These are phyloP conservation scores for Lasiodiplodia citricola DNA, from an alignment of 2,329 filamentous ascomycete genomes.

Conservation along the genomic window DNA sequence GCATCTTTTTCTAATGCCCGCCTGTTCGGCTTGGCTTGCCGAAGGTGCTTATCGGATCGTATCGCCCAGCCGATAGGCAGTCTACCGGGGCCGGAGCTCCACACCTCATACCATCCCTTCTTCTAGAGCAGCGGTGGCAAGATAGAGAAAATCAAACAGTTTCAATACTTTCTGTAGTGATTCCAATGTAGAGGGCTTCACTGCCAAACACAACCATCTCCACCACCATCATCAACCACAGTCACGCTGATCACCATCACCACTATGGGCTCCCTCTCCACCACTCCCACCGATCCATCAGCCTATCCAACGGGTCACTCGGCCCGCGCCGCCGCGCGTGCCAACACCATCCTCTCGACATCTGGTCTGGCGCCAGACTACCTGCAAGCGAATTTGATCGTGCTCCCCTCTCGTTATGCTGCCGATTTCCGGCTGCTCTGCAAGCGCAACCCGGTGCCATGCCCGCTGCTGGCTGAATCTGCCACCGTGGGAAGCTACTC, in stretches of 20 bases:
- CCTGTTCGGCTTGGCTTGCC: slow-evolving; percentile 6
- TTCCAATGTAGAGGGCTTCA: background rate
- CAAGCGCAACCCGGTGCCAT: slow-evolving; percentile 66
- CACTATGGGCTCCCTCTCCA: slow-evolving; percentile 20
- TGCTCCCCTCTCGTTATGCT: slow-evolving; percentile 63
- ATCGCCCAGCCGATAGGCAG: slow-evolving; percentile 7
- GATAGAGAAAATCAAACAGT: background rate
- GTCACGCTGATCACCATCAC: background rate
- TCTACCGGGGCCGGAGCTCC: background rate
- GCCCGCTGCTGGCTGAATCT: slow-evolving; percentile 64
- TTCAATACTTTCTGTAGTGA: background rate
- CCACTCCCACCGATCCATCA: background rate
- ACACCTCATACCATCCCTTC: background rate
- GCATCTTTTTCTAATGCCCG: background rate
- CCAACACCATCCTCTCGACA: slow-evolving; percentile 58
- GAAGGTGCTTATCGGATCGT: slow-evolving; percentile 19
- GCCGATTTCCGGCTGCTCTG: slow-evolving; percentile 64
- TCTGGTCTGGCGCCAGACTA: slow-evolving; percentile 61
- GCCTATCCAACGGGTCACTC: slow-evolving; percentile 38
- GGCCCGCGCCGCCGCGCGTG: slow-evolving; percentile 53
- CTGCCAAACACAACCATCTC: background rate
- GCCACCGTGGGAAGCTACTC: slow-evolving; percentile 50
- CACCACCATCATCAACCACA: background rate
- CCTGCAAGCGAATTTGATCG: slow-evolving; percentile 67
- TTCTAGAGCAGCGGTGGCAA: background rate